These are phyloP conservation scores for Termitomyces sp. DNA, from an alignment of 768 basidiomycete species.

Conservation along the genomic window DNA sequence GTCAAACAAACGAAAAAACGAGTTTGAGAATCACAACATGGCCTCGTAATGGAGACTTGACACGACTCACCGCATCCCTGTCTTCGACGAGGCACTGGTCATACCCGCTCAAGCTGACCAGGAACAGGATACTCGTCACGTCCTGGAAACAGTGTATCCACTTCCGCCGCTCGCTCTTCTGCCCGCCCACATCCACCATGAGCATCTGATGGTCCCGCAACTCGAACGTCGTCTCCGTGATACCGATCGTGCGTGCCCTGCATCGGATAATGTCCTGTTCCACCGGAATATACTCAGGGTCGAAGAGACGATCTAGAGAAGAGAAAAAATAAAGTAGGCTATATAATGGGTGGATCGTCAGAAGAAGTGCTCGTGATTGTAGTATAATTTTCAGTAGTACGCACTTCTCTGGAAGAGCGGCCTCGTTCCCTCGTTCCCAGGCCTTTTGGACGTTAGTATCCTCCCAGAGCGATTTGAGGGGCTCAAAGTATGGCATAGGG, in stretches of 20 bases:
- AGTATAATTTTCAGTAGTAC: neutral
- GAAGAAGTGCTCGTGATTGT: neutral
- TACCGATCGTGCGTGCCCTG: conserved; percentile 86
- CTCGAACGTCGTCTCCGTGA: conserved; percentile 83
- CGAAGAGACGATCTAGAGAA: conserved; percentile 76
- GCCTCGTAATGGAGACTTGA: neutral
- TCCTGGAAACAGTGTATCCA: conserved; percentile 97
- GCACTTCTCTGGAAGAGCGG: conserved; percentile 87
- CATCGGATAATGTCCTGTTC: conserved; percentile 89
- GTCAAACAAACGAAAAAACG: neutral
- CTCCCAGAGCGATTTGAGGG: conserved; percentile 70
- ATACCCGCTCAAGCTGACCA: conserved; percentile 90
- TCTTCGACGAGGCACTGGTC: conserved; percentile 95
- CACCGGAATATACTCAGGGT: conserved; percentile 63
- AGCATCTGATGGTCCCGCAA: conserved; percentile 80
- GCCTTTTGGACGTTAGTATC: conserved; percentile 74
- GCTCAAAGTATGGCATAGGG: conserved; percentile 61
- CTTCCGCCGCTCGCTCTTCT: conserved; percentile 89
- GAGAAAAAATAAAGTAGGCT: conserved; percentile 78
- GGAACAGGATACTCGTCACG: conserved; percentile 88
- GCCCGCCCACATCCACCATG: conserved; percentile 93
- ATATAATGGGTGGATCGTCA: conserved; percentile 7
- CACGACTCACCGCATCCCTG: conserved; percentile 72
- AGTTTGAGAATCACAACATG: neutral
- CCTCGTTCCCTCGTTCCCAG: conserved; percentile 85